Base-by-base conservation (phyloP, 202 grass and related monocot species). In the Saccharum hybrid region DNA sequence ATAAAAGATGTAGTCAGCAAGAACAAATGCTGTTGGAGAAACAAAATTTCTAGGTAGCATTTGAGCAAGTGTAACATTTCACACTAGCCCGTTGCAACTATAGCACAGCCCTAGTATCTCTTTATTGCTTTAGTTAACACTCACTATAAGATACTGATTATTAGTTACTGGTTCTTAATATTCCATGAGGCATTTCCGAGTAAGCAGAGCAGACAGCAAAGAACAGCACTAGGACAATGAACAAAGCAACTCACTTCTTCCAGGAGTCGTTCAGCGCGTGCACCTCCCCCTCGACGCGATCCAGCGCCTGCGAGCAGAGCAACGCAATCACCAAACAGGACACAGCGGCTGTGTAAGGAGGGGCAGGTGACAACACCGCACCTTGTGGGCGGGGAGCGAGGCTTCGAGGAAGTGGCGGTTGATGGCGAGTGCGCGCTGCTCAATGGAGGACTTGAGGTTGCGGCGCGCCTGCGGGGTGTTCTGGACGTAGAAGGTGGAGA, bases 391-490 rank as follows among this genome's bases (percentile, higher is more conserved):
- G 37, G 96, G 89, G 48, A 92, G 87, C 64, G 93, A 94, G 75
- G 96, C 93, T 22, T 94, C 82, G 76, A 99, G 93, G 91, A 99
- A 94, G 46, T 99, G 93, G 71, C 88, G 90, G 68, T 96, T 99
- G 79, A 99, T 99, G 83, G 96, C 66, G 74, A 99, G 91, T 4
- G 85, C 62, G 54, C 96, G 96, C 78, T 98, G 91, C 80, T 99
- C 93, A 36, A 98, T 91, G 75, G 93, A 96, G 21, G 96, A 94
- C 75, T 96, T 96, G 79, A 98, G 96, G 84, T 98, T 98, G 71
- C 96, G 90, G 30, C 96, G 93, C 74, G 89, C 93, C 86, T 96
- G 93, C 65, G 93, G 89, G 14, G 93, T 96, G 86, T 99, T 99
- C 8, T 99, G 63, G 41, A 59, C 75, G 86, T 99, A 99, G 88